Percentiles rank a stretch among this genome's conserved stretches.
These are phyloP conservation scores for Leishmania tarentolae DNA, from an alignment of 208 protist species.

Conservation along the genomic window DNA sequence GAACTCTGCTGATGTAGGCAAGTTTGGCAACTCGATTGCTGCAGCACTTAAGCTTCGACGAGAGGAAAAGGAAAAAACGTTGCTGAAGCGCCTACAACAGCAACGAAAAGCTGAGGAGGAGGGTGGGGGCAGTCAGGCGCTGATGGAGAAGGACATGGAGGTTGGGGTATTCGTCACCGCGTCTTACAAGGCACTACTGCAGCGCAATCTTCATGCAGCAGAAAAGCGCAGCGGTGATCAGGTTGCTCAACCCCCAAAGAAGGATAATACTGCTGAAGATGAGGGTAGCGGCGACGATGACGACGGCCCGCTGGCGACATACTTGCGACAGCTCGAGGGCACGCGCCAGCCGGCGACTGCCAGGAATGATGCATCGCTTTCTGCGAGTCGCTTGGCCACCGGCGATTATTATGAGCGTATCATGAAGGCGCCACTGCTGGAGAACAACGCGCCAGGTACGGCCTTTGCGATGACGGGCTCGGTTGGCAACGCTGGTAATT, in stretches of 20 bases:
- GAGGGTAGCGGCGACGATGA: constrained; percentile 25
- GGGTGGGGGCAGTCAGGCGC: constrained; percentile 24
- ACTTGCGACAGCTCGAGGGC: constrained; percentile 44
- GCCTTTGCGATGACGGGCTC: not conserved
- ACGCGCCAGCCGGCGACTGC: not conserved
- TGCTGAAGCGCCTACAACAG: constrained; percentile 41
- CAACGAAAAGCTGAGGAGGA: constrained; percentile 52
- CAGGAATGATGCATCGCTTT: not conserved
- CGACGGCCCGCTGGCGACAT: constrained; percentile 48
- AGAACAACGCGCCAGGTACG: not conserved
- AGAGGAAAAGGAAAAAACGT: constrained; percentile 45
- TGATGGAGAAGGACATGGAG: constrained; percentile 65
- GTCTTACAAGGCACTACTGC: constrained; percentile 54
- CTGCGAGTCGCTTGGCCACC: no score
- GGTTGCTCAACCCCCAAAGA: not conserved
- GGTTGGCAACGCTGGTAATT: not conserved
- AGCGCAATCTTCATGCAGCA: constrained; percentile 31
- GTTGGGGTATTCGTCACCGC: constrained; percentile 79
- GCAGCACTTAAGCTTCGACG: constrained; percentile 47
- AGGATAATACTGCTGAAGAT: not conserved
- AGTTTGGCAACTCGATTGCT: constrained; percentile 65
- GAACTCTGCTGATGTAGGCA: constrained; percentile 17
- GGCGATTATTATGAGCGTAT: constrained; percentile 33
- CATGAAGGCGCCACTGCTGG: constrained; percentile 22
- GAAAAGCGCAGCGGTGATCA: not conserved